Conservation (phyloP, 1,139 yeast genomes). For the Kodamaea suecica region DNA sequence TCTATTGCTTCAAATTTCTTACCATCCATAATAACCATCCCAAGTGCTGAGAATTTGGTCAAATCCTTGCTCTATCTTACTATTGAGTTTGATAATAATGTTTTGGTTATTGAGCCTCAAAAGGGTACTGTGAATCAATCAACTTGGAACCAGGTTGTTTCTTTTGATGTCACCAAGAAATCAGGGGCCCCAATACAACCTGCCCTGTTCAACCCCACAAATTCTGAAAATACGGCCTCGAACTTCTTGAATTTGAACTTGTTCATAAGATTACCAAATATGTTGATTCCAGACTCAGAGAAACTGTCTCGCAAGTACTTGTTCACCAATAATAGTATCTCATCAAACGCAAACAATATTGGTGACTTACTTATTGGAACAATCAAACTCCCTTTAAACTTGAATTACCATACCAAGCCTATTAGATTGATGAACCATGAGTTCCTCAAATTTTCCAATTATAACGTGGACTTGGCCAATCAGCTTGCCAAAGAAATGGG, state of each 20-base stretch:
- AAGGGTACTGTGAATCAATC: constrained; percentile 57
- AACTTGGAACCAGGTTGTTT: constrained; percentile 81
- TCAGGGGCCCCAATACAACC: constrained; percentile 11
- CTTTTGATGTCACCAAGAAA: constrained; percentile 81
- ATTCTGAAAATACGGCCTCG: constrained; percentile 25
- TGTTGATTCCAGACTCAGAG: constrained; percentile 50
- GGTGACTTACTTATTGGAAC: constrained; percentile 46
- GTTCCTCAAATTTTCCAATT: constrained; percentile 42
- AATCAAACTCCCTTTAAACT: constrained; percentile 42
- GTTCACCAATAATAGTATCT: constrained; percentile 19
- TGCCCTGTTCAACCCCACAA: constrained; percentile 5
- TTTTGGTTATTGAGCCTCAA: constrained; percentile 77
- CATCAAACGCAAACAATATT: constrained; percentile 19
- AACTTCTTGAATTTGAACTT: constrained; percentile 63
- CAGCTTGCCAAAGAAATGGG: constrained; percentile 37
- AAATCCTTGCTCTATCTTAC: constrained; percentile 66
- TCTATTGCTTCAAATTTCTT: constrained; percentile 44
- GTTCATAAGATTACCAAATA: constrained; percentile 72
- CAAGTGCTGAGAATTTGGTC: constrained; percentile 44
- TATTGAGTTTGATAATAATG: constrained; percentile 77
- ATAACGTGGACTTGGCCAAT: constrained; percentile 19
- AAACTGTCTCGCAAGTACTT: constrained; percentile 29
- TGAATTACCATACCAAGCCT: constrained; percentile 35
- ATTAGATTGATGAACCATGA: constrained; percentile 46
- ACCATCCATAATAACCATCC: constrained; percentile 68